Evolutionary conservation across 345 rosid species (phyloP), one percentile per base, ranked within the genome.

Genomic region (Cochlearia excelsa): DNA sequence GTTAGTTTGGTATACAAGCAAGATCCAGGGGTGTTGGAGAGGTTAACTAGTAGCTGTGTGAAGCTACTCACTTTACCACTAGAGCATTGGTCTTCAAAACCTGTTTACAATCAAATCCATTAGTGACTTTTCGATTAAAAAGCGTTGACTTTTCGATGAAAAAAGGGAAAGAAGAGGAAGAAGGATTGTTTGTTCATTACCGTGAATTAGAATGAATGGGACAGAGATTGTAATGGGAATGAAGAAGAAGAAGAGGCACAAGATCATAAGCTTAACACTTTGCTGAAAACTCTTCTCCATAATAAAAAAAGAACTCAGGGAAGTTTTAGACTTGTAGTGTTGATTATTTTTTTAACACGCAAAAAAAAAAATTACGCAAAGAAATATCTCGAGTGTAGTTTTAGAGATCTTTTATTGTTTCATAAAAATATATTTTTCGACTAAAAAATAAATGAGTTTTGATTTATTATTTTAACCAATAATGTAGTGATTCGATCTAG

Each of bases 171-270:
- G 23, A 16, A 30, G 7, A 31, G 26, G 23, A 5, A 7, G 1
- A 47, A 23, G 9, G 34, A 31, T 16, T 16, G 23, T 16, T 54
- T 0, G 29, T n/a, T 34, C 0, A 41, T 63, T 73, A 86, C 96
- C 94, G 43, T 88, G 96, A 42, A 88, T 69, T 23, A 81, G 81
- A 44, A 88, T 60, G 70, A 88, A 88, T 58, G 96, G 96, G 45
- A 81, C 37, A 5, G 86, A 82, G 76, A 62, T 28, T 37, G 85
- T 72, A 60, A 69, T 45, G 1, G 80, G 84, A 63, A 74, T 9
- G 34, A 73, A 72, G 52, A 96, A 47, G 78, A 76, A 48, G 82
- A 57, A 10, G 30, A 79, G 3, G n/a, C 73, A 23, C 28, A 80
- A 43, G 51, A 62, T 2, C 84, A 84, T 47, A 23, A 70, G 59